Evolutionary conservation across 352 stramenopile genomes (phyloP).

Genomic region (Thraustochytrium sp.): DNA sequence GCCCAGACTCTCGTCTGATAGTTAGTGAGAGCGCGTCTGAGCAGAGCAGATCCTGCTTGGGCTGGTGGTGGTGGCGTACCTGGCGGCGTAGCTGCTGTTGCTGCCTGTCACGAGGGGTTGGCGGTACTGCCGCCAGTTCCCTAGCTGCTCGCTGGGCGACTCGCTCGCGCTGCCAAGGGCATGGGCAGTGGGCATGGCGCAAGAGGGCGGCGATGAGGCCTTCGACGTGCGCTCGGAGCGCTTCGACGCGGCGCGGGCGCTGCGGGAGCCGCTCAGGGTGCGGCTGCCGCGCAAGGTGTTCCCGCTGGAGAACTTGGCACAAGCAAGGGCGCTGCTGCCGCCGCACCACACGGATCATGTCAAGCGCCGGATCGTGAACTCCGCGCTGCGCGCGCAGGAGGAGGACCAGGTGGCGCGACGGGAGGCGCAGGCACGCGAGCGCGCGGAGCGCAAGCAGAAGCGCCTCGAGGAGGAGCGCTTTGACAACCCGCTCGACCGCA

Average conservation of each 20-base stretch:
- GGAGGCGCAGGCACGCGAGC: background rate
- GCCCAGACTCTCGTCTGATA: too few species aligned
- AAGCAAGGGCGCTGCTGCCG: background rate
- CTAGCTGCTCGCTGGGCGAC: too few species aligned
- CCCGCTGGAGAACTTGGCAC: constrained; percentile 3
- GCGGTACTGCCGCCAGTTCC: too few species aligned
- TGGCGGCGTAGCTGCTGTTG: too few species aligned
- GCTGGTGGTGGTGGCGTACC: too few species aligned
- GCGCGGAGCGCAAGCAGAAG: background rate
- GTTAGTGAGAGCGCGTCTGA: too few species aligned
- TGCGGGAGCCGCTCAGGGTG: background rate
- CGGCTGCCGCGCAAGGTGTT: background rate
- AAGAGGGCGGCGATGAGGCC: background rate
- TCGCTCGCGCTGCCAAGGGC: too few species aligned
- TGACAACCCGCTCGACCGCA: background rate
- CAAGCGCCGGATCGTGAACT: background rate
- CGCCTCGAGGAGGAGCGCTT: background rate
- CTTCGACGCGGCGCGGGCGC: background rate
- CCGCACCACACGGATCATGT: background rate
- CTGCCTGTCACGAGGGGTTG: too few species aligned
- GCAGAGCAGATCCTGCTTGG: too few species aligned
- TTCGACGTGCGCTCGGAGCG: constrained; percentile 4
- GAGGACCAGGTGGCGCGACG: background rate
- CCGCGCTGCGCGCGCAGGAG: background rate
- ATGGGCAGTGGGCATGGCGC: background rate